Conservation (phyloP, 306 rosid genomes). For the Erythrophleum fordii region DNA sequence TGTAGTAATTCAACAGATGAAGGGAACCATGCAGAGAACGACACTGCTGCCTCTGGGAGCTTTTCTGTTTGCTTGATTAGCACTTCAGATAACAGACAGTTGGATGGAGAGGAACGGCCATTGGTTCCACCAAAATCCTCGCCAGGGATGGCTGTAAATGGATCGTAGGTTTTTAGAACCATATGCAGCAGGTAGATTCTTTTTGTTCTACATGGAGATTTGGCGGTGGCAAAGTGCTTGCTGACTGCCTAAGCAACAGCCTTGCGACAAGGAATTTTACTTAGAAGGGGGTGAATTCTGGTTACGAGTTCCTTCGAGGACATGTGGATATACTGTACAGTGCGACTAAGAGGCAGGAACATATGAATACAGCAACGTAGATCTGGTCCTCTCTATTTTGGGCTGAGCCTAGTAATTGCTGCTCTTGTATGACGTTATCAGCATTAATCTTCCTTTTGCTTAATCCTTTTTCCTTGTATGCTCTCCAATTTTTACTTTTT, state of each 20-base stretch:
- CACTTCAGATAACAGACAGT: slow-evolving; percentile 60
- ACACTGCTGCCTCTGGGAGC: slow-evolving; percentile 57
- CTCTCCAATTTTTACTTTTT: slow-evolving; percentile 38
- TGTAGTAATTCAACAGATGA: slow-evolving; percentile 50
- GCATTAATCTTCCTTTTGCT: slow-evolving; percentile 49
- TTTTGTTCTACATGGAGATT: slow-evolving; percentile 46
- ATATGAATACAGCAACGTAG: slow-evolving; percentile 48
- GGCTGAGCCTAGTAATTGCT: slow-evolving; percentile 54
- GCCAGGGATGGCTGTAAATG: slow-evolving; percentile 93
- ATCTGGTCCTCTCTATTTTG: slow-evolving; percentile 39
- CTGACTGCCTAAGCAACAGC: slow-evolving; percentile 39
- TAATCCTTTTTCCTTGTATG: slow-evolving; percentile 42
- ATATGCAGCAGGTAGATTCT: slow-evolving; percentile 33
- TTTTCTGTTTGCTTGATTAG: slow-evolving; percentile 64
- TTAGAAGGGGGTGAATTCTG: slow-evolving; percentile 46
- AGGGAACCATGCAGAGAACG: slow-evolving; percentile 64
- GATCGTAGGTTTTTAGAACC: slow-evolving; percentile 59
- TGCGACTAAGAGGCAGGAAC: slow-evolving; percentile 45
- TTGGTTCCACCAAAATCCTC: slow-evolving; percentile 82
- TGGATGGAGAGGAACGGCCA: slow-evolving; percentile 75
- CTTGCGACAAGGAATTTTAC: slow-evolving; percentile 39
- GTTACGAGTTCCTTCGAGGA: slow-evolving; percentile 45
- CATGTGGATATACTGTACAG: slow-evolving; percentile 65
- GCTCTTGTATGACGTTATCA: slow-evolving; percentile 60
- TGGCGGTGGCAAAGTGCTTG: slow-evolving; percentile 50